Conservation (phyloP, 2,329 filamentous ascomycete species). For the Elsinoe ampelina region DNA sequence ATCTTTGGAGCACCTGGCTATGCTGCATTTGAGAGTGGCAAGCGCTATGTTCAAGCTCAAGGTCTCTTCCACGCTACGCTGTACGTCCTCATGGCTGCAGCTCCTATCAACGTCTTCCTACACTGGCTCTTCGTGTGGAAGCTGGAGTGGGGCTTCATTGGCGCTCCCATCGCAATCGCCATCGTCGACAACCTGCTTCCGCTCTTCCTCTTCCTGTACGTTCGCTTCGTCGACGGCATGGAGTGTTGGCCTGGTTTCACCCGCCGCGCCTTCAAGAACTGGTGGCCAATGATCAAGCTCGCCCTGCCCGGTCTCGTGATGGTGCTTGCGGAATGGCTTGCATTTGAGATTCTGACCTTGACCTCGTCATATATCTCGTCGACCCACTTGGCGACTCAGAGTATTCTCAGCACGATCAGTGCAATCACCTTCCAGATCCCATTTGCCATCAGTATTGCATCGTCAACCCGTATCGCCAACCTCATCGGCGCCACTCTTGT, state of each 20-base stretch:
- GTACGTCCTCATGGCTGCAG: constrained; percentile 70
- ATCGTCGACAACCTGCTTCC: constrained; percentile 67
- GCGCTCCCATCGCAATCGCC: constrained; percentile 66
- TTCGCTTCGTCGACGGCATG: constrained; percentile 56
- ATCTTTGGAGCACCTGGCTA: constrained; percentile 64
- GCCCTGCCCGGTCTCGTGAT: constrained; percentile 83
- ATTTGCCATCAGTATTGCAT: constrained; percentile 81
- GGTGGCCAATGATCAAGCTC: constrained; percentile 74
- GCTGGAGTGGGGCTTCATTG: constrained; percentile 60
- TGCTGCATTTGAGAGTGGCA: constrained; percentile 65
- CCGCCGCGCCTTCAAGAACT: constrained; percentile 57
- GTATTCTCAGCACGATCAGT: constrained; percentile 52
- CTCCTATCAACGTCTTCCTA: constrained; percentile 67
- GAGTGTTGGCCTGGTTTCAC: constrained; percentile 75
- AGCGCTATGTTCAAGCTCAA: constrained; percentile 80
- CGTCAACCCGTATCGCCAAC: constrained; percentile 81
- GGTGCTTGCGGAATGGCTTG: constrained; percentile 85
- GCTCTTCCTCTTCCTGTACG: constrained; percentile 59
- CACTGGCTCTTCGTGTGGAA: constrained; percentile 73
- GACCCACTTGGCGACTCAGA: constrained; percentile 76
- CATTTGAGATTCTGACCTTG: constrained; percentile 85
- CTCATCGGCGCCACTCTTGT: constrained; percentile 78
- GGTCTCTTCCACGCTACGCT: constrained; percentile 74
- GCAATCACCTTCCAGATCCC: constrained; percentile 37
- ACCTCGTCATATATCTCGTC: constrained; percentile 69